Conservation (phyloP, 257 asterid species). For the Salvia miltiorrhiza region DNA sequence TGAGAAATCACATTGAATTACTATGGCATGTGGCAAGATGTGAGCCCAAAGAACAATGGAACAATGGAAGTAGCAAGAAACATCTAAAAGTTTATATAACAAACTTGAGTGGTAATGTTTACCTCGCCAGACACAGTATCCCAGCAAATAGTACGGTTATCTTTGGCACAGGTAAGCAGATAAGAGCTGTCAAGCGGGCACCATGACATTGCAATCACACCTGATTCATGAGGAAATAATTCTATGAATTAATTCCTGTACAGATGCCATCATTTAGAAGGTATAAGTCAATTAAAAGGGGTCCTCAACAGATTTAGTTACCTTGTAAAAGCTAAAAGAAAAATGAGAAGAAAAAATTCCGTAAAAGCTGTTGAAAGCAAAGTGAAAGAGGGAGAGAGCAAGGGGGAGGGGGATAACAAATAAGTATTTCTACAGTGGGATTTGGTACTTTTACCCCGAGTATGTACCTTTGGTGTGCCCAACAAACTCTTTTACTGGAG, state of each 20-base stretch:
- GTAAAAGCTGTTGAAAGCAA: neutral
- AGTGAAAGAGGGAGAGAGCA: neutral
- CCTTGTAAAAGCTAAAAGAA: neutral
- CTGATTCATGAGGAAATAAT: constrained; percentile 39
- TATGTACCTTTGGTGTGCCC: constrained; percentile 91
- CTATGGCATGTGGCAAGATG: neutral
- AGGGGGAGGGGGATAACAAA: neutral
- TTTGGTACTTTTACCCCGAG: neutral
- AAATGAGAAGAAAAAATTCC: neutral
- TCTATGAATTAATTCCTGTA: constrained; percentile 1
- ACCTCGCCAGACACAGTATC: constrained; percentile 91
- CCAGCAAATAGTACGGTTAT: constrained; percentile 99
- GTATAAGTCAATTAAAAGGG: neutral
- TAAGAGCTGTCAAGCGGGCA: constrained; percentile 94
- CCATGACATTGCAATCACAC: constrained; percentile 98
- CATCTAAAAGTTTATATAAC: neutral
- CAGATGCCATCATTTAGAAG: neutral
- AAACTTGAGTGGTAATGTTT: constrained; percentile 15
- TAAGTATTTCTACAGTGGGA: neutral
- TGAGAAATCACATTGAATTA: constrained; percentile 14
- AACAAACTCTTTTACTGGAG: constrained; percentile 91
- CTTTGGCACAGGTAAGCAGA: constrained; percentile 95
- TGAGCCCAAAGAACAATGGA: neutral
- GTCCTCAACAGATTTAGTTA: neutral
- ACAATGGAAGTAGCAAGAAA: neutral